Evolutionary conservation across 805 yeast species (phyloP).

Genomic region (Candida taoyuanica): DNA sequence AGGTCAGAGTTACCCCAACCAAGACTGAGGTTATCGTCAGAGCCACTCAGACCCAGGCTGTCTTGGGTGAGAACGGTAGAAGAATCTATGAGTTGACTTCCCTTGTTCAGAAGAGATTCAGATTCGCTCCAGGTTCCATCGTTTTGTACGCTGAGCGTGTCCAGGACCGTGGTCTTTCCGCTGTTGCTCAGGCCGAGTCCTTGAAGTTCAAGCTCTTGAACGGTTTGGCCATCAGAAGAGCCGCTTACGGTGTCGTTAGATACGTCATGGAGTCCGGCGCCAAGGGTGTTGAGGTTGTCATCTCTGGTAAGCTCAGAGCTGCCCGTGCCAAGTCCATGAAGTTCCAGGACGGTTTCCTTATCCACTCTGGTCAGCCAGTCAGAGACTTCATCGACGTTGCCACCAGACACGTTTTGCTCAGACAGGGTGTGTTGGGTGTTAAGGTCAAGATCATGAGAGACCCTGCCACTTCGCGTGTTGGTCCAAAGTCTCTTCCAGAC

Average conservation of each 20-base stretch:
- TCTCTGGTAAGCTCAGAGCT: constrained; percentile 99
- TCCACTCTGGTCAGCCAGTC: constrained; percentile 99
- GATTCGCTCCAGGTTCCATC: constrained; percentile 87
- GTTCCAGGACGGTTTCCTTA: constrained; percentile 99
- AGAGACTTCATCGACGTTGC: constrained; percentile 97
- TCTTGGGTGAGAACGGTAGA: constrained; percentile 99
- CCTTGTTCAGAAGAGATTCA: constrained; percentile 98
- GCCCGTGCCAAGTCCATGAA: constrained; percentile 99
- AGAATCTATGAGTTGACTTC: constrained; percentile 98
- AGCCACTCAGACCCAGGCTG: constrained; percentile 98
- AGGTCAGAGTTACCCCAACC: constrained; percentile 97
- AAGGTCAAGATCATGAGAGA: constrained; percentile 99
- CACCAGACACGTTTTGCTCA: constrained; percentile 98
- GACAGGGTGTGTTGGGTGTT: constrained; percentile 99
- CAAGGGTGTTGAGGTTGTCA: constrained; percentile 99
- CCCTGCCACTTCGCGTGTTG: constrained; percentile 80
- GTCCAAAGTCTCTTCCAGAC: constrained; percentile 94
- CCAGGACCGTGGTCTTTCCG: constrained; percentile 98
- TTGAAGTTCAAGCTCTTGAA: constrained; percentile 95
- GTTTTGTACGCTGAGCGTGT: constrained; percentile 98
- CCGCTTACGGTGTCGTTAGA: constrained; percentile 99
- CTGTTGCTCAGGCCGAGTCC: constrained; percentile 99
- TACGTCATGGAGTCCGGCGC: constrained; percentile 99
- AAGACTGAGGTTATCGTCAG: constrained; percentile 98
- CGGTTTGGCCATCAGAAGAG: constrained; percentile 99